Percentiles rank a stretch among this genome's conserved stretches.
phyloP scores from a whole-genome alignment of 2,329 filamentous ascomycete species.

The Sclerotinia borealis region DNA sequence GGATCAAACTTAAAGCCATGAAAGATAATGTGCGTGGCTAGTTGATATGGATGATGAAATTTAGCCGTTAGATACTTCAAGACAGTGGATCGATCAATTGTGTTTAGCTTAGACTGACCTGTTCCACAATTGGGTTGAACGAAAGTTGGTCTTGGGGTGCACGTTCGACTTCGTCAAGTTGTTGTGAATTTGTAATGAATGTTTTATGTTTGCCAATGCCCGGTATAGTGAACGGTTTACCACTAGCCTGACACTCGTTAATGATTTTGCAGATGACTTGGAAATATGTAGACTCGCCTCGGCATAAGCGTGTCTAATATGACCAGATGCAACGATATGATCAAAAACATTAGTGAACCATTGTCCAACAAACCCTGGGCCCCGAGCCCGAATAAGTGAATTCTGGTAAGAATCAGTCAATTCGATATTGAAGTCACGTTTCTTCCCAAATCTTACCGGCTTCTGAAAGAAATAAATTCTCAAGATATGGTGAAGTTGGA shows the following conservation, averaged over 20 bases:
- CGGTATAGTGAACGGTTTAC: not conserved
- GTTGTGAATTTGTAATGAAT: not conserved
- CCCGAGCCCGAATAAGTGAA: no score
- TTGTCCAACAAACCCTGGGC: no score
- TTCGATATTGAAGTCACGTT: no score
- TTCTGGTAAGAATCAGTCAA: no score
- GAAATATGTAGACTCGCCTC: no score
- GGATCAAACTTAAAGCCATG: not conserved
- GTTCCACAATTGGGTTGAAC: not conserved
- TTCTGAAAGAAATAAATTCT: no score
- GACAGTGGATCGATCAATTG: not conserved
- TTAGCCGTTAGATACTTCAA: not conserved
- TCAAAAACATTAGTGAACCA: no score
- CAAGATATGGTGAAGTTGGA: no score
- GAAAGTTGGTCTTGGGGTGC: not conserved
- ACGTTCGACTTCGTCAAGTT: not conserved
- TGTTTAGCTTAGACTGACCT: not conserved
- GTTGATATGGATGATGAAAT: not conserved
- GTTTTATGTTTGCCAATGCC: not conserved
- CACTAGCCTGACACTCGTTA: not conserved
- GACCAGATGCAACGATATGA: no score
- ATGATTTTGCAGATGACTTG: no score
- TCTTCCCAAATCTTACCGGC: no score
- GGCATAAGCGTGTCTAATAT: no score
- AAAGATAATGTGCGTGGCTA: not conserved